phyloP scores from a whole-genome alignment of 768 basidiomycete species.

The Leccinum subtestaceum region DNA sequence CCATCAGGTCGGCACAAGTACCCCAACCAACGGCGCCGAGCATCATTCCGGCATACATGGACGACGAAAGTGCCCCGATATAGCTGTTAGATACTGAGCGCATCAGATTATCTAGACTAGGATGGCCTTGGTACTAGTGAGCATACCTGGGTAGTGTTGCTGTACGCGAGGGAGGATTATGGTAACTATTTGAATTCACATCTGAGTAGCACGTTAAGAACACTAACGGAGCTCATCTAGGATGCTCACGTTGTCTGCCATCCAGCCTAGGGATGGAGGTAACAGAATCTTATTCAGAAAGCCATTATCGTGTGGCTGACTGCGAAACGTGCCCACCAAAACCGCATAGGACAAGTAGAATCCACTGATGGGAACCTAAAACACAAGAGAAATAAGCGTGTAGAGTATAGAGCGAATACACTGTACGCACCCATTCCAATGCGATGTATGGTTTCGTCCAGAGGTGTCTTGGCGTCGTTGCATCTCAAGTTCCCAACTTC shows the following conservation, averaged over 20 bases:
- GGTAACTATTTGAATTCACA: conserved; percentile 91
- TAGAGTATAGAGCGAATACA: not conserved
- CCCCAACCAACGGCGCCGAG: conserved; percentile 90
- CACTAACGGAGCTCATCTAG: not conserved
- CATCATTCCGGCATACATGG: conserved; percentile 97
- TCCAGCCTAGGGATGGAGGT: conserved; percentile 60
- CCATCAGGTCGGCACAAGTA: conserved; percentile 86
- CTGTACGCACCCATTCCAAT: conserved; percentile 76
- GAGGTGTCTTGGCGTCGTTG: conserved; percentile 49
- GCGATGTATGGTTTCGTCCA: conserved; percentile 85
- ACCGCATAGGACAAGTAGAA: conserved; percentile 76
- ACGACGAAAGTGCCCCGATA: conserved; percentile 81
- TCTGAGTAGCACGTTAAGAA: conserved; percentile 48
- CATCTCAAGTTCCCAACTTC: conserved; percentile 24
- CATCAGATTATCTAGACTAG: conserved; percentile 9
- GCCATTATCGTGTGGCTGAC: not conserved
- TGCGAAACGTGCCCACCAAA: conserved; percentile 59
- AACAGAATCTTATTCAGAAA: not conserved
- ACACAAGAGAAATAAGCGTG: not conserved
- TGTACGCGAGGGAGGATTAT: conserved; percentile 95
- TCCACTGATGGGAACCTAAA: conserved; percentile 76
- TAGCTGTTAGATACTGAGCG: conserved; percentile 62
- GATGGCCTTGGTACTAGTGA: not conserved
- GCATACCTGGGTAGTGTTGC: conserved; percentile 70
- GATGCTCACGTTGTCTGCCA: conserved; percentile 80